These are phyloP conservation scores for Irpex lacteus DNA, from an alignment of 1,284 basidiomycete species.

Conservation along the genomic window DNA sequence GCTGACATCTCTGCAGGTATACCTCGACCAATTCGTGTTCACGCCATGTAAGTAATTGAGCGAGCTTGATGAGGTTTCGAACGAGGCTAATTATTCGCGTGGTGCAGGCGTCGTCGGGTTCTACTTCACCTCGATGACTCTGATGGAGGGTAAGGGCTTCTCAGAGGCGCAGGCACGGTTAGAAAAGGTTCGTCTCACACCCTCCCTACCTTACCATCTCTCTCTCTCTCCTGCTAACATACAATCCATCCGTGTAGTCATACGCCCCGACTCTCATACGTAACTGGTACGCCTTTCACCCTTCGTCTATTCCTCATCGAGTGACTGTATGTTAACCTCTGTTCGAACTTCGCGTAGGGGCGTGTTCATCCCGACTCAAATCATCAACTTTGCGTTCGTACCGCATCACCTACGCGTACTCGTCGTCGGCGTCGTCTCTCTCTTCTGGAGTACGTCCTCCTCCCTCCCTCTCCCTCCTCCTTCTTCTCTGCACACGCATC, in stretches of 20 bases:
- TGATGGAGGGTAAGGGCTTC: constrained; percentile 66
- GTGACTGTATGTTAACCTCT: too few relatives aligned
- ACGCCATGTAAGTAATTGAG: constrained; percentile 51
- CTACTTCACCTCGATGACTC: constrained; percentile 75
- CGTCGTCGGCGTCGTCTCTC: constrained; percentile 73
- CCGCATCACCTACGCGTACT: constrained; percentile 81
- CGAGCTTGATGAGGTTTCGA: background rate
- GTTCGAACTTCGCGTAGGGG: constrained; percentile 40
- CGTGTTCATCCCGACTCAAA: constrained; percentile 79
- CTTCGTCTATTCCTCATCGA: too few relatives aligned
- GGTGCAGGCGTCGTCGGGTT: constrained; percentile 57
- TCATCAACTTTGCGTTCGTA: constrained; percentile 79
- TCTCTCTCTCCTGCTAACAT: background rate
- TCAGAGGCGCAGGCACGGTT: constrained; percentile 55
- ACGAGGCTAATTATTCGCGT: background rate
- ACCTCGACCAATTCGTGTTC: constrained; percentile 70
- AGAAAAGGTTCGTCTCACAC: constrained; percentile 37
- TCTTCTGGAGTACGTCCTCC: constrained; percentile 80
- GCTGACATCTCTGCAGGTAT: constrained; percentile 47
- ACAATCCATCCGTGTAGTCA: constrained; percentile 35
- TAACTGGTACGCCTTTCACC: constrained; percentile 61
- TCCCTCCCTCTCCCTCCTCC: constrained; percentile 2
- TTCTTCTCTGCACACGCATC: constrained; percentile 20
- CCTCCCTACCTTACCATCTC: background rate
- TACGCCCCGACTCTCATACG: constrained; percentile 70